Conservation (phyloP, 345 rosid genomes). For the Pugionium cornutum region DNA sequence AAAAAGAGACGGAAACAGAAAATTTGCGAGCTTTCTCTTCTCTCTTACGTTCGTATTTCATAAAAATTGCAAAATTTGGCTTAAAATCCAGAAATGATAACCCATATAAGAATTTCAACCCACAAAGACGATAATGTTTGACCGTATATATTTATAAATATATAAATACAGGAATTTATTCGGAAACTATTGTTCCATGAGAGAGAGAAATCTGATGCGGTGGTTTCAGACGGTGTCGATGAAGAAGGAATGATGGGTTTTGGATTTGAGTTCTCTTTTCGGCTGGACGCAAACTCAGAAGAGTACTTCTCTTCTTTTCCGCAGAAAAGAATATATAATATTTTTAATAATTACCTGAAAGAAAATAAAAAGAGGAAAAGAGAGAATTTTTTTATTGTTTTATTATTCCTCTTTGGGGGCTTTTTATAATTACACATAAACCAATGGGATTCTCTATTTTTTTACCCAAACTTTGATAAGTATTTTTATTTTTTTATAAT, state of each 20-base stretch:
- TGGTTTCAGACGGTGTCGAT: conserved; percentile 28
- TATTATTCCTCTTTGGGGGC: not conserved
- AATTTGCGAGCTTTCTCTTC: conserved; percentile 17
- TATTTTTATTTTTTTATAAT: no score
- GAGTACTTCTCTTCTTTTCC: conserved; percentile 32
- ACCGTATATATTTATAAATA: not conserved
- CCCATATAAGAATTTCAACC: conserved; percentile 17
- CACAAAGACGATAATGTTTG: conserved; percentile 12
- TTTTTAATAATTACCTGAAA: conserved; percentile 7
- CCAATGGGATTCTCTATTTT: no score
- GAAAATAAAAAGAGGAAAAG: no score
- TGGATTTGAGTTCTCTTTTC: conserved; percentile 7
- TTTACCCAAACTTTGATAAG: no score
- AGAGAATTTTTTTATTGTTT: not conserved
- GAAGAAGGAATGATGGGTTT: conserved; percentile 37
- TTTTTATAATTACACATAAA: not conserved
- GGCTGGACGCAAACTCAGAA: conserved; percentile 31
- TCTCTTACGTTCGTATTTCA: not conserved
- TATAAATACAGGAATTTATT: no score
- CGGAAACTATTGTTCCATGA: not conserved
- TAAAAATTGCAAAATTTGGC: not conserved
- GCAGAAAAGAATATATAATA: not conserved
- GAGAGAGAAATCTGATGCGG: not conserved
- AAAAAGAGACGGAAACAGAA: not conserved
- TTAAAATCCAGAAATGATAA: not conserved